phyloP scores from a whole-genome alignment of 345 rosid species.

The Gossypium thurberi region DNA sequence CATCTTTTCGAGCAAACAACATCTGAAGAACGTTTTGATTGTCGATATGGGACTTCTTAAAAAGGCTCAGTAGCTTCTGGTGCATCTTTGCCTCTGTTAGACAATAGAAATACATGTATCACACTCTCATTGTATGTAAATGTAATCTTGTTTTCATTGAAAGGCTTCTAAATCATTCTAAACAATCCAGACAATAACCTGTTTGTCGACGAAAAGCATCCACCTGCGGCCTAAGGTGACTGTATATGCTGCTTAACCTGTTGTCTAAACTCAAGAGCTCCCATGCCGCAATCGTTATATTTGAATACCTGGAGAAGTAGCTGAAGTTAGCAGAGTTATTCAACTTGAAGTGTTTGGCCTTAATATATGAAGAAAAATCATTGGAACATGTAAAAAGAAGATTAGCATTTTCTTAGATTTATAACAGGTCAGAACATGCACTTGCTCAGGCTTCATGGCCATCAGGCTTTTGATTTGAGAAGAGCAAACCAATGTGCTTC shows the following conservation, averaged over 20 bases:
- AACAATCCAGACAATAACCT: slow-evolving; percentile 34
- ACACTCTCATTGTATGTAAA: not conserved
- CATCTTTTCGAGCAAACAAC: slow-evolving; percentile 46
- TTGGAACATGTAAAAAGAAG: not conserved
- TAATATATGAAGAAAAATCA: not conserved
- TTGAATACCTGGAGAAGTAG: slow-evolving; percentile 29
- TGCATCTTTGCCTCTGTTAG: slow-evolving; percentile 46
- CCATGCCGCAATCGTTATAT: slow-evolving; percentile 45
- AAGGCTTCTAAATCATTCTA: slow-evolving; percentile 1
- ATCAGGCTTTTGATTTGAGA: slow-evolving; percentile 42
- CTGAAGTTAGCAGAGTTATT: not conserved
- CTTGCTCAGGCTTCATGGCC: slow-evolving; percentile 45
- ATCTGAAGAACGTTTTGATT: slow-evolving; percentile 60
- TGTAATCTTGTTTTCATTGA: not conserved
- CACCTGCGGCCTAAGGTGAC: slow-evolving; percentile 42
- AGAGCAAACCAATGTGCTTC: slow-evolving; percentile 52
- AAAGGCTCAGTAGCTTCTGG: slow-evolving; percentile 43
- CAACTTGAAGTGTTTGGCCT: not conserved
- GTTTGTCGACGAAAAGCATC: slow-evolving; percentile 45
- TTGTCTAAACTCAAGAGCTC: slow-evolving; percentile 54
- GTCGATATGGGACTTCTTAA: slow-evolving; percentile 35
- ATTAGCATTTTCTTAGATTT: slow-evolving; percentile 11
- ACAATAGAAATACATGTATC: not conserved
- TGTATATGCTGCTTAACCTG: slow-evolving; percentile 37
- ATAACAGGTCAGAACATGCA: slow-evolving; percentile 45